phyloP scores from a whole-genome alignment of 23 red algal species.

The Chondrus crispus region DNA sequence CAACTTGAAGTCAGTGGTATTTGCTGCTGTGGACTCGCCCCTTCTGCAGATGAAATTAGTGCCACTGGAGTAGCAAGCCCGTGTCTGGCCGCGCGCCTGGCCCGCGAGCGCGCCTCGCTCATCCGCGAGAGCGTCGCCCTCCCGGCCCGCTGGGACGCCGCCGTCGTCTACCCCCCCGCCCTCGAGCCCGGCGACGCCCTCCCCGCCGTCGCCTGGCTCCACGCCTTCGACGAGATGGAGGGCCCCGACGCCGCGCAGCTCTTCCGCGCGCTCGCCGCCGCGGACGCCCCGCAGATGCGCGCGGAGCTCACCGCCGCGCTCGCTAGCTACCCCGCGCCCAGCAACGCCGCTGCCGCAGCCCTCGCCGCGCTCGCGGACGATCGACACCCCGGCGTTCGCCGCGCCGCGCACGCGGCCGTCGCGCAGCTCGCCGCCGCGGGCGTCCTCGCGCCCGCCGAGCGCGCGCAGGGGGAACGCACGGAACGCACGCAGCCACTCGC shows the following conservation, averaged over 20 bases:
- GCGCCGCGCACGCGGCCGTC: constrained; percentile 13
- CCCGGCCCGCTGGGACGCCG: constrained; percentile 28
- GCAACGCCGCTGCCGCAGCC: neutral
- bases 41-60: too few species aligned
- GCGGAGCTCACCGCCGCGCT: constrained; percentile 16
- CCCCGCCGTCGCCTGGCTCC: constrained; percentile 37
- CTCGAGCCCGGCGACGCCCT: constrained; percentile 20
- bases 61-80: too few species aligned
- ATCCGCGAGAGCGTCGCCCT: constrained; percentile 17
- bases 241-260: constrained; percentile 14
- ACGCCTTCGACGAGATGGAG: constrained; percentile 44
- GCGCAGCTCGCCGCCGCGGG: neutral
- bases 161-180: constrained; percentile 32
- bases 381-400: neutral
- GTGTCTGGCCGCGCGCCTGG: too few species aligned
- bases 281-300: neutral
- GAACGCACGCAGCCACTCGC: too few species aligned
- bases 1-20: too few species aligned
- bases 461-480: neutral
- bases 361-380: neutral
- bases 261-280: neutral
- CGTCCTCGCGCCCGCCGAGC: neutral
- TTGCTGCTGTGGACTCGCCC: too few species aligned
- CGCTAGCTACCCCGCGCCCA: neutral
- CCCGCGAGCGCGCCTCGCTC: neutral